Conservation (phyloP, 805 yeast species). For the Clavispora fructus region DNA sequence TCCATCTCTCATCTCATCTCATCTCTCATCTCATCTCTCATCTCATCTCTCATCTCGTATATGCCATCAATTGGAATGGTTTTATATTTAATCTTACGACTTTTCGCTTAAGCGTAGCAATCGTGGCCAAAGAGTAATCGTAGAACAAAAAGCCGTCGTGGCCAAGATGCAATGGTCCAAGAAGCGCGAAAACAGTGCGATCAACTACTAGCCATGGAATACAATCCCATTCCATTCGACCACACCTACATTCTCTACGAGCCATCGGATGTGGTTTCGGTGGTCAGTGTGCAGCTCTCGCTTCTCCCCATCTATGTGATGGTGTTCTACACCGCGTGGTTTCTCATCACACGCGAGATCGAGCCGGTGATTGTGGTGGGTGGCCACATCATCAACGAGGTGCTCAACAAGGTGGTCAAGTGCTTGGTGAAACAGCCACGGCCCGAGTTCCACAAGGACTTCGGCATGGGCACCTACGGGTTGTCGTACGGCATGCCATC, state of each 20-base stretch:
- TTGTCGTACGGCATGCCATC: constrained; percentile 93
- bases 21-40: constrained; percentile 3
- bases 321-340: constrained; percentile 79
- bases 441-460: constrained; percentile 52
- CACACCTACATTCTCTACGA: constrained; percentile 81
- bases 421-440: constrained; percentile 62
- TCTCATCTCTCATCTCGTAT: constrained; percentile 2
- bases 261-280: constrained; percentile 56
- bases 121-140: not conserved
- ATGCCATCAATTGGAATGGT: not conserved
- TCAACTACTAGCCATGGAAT: constrained; percentile 4
- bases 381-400: constrained; percentile 81
- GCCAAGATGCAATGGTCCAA: no score
- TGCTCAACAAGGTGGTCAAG: constrained; percentile 65
- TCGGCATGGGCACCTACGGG: constrained; percentile 40
- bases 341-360: constrained; percentile 73
- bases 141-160: not conserved
- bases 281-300: constrained; percentile 65
- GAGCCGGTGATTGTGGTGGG: constrained; percentile 79
- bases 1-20: constrained; percentile 1
- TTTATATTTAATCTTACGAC: not conserved
- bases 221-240: constrained; percentile 56
- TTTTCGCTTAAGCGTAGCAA: not conserved
- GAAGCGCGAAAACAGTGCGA: not conserved
- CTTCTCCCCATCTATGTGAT: constrained; percentile 75